phyloP scores from a whole-genome alignment of 2,329 filamentous ascomycete species.

The Scytalidium lignicola region DNA sequence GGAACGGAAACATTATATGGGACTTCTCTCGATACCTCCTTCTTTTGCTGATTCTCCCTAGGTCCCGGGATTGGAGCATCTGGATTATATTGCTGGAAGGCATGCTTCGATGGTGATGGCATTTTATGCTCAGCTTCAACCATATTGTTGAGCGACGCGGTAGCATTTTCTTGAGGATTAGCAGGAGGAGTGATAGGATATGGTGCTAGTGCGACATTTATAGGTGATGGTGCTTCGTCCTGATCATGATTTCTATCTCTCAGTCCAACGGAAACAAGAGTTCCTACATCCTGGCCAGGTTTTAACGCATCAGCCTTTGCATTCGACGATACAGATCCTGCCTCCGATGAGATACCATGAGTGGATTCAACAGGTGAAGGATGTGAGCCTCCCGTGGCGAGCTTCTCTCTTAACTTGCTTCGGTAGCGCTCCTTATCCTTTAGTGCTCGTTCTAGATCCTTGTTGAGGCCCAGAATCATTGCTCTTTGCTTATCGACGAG shows the following conservation, averaged over 20 bases:
- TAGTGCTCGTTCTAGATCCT: constrained; percentile 82
- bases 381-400: constrained; percentile 32
- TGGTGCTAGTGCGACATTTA: constrained; percentile 53
- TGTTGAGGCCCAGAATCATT: constrained; percentile 90
- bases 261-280: constrained; percentile 22
- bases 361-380: constrained; percentile 26
- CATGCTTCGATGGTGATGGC: constrained; percentile 57
- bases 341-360: constrained; percentile 20
- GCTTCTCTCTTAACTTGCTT: constrained; percentile 77
- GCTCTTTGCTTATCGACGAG: constrained; percentile 93
- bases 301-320: constrained; percentile 7
- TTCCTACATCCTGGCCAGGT: constrained; percentile 12
- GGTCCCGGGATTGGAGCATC: constrained; percentile 23
- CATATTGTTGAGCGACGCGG: constrained; percentile 27
- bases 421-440: constrained; percentile 95
- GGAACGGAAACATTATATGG: constrained; percentile 48
- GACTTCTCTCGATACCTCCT: constrained; percentile 38
- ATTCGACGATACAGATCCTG: constrained; percentile 20
- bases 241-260: constrained; percentile 16
- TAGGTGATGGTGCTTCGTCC: constrained; percentile 44
- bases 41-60: constrained; percentile 36
- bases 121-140: constrained; percentile 53
- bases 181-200: constrained; percentile 62
- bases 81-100: constrained; percentile 48
- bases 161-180: constrained; percentile 31